Conservation (phyloP, 129 eudicot species). For the Saposhnikovia divaricata region DNA sequence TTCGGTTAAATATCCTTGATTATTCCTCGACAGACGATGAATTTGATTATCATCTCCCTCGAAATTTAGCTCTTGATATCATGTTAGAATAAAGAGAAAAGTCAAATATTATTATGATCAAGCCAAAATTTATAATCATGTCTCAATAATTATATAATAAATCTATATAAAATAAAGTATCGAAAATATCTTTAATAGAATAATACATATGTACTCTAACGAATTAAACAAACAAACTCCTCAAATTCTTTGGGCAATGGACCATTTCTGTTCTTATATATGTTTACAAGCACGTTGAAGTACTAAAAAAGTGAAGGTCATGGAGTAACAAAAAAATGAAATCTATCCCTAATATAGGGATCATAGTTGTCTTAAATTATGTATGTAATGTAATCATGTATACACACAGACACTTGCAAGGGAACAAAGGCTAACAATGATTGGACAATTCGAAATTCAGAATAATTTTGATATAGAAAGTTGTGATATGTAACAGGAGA, state of each 20-base stretch:
- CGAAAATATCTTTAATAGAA: no score
- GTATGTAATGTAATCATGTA: background rate
- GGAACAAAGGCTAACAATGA: conserved; percentile 1
- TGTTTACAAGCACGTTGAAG: background rate
- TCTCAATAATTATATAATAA: no score
- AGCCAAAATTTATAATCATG: no score
- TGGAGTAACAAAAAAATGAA: background rate
- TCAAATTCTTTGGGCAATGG: background rate
- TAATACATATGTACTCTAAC: no score
- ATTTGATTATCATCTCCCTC: no score
- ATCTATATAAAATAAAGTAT: no score
- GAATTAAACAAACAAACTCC: no score
- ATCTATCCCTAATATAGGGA: background rate
- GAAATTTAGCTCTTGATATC: no score
- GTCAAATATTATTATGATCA: no score
- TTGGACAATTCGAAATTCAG: background rate
- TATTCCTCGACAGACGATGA: no score
- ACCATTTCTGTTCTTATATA: background rate
- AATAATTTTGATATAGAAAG: background rate
- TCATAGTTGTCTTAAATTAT: background rate
- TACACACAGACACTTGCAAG: background rate
- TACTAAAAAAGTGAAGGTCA: background rate
- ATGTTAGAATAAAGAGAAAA: no score
- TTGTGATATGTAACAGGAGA: background rate
- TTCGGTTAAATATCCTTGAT: no score